Evolutionary conservation across 2,329 filamentous ascomycete genomes (phyloP).

Genomic region (Aspergillus vadensis): DNA sequence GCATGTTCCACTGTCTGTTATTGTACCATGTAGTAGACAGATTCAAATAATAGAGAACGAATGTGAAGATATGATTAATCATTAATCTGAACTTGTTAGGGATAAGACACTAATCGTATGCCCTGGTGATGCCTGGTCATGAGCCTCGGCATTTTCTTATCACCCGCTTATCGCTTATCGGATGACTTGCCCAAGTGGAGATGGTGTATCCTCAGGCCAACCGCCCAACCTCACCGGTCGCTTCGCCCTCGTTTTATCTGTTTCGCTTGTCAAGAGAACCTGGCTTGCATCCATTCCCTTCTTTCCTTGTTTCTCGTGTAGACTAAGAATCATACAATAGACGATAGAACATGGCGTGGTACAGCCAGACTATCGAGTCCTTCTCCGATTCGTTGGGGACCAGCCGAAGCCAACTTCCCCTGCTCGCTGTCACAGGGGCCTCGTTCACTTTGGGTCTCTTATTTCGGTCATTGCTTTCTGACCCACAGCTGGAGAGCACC

Average conservation of each 20-base stretch:
- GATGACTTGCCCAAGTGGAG: neutral
- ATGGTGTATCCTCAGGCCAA: neutral
- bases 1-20: too few relatives aligned
- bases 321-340: neutral
- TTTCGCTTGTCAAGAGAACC: neutral
- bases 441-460: slow-evolving; percentile 39
- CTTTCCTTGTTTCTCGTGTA: neutral
- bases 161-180: neutral
- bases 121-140: too few relatives aligned
- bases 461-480: slow-evolving; percentile 31
- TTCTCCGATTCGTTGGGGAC: slow-evolving; percentile 36
- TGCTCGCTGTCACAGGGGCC: slow-evolving; percentile 38
- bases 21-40: too few relatives aligned
- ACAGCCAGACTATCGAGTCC: slow-evolving; percentile 37
- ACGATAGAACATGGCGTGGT: slow-evolving; percentile 33
- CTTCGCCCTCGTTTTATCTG: neutral
- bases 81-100: too few relatives aligned
- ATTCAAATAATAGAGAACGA: too few relatives aligned
- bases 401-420: slow-evolving; percentile 32
- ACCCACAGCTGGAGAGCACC: slow-evolving; percentile 12
- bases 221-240: neutral
- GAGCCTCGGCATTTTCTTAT: neutral
- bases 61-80: too few relatives aligned
- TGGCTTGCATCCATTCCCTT: neutral
- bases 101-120: too few relatives aligned